phyloP scores from a whole-genome alignment of 768 basidiomycete species.

The Leccinum rimulosum region DNA sequence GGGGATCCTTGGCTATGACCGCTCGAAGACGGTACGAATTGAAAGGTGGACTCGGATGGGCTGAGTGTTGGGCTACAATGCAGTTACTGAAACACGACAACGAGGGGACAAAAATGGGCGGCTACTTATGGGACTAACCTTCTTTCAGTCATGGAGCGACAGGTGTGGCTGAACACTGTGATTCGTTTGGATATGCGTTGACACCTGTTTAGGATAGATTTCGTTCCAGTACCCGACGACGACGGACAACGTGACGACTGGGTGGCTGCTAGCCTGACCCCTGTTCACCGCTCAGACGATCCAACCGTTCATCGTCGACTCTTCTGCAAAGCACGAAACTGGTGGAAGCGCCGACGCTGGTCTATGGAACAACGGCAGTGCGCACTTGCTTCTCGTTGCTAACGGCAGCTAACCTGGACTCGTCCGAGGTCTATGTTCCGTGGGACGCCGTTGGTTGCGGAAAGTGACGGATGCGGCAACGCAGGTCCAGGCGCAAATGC shows the following conservation, averaged over 20 bases:
- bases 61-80: too few relatives aligned
- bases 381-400: conserved; percentile 21
- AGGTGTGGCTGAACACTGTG: conserved; percentile 4
- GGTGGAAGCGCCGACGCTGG: conserved; percentile 23
- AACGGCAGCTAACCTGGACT: conserved; percentile 5
- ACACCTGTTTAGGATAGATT: conserved; percentile 21
- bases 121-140: conserved; percentile 8
- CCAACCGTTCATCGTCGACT: conserved; percentile 23
- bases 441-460: conserved; percentile 21
- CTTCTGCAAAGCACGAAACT: conserved; percentile 1
- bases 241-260: conserved; percentile 20
- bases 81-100: too few relatives aligned
- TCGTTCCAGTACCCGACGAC: conserved; percentile 29
- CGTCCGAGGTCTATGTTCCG: not conserved
- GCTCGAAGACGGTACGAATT: too few relatives aligned
- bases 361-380: conserved; percentile 20
- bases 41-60: too few relatives aligned
- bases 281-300: conserved; percentile 1
- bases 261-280: conserved; percentile 6
- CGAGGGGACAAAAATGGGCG: conserved; percentile 13
- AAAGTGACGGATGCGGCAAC: conserved; percentile 13
- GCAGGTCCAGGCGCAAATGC: conserved; percentile 19
- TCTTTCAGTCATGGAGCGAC: conserved; percentile 14
- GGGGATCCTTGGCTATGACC: too few relatives aligned
- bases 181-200: not conserved